Evolutionary conservation across 1,284 basidiomycete genomes (phyloP).

Genomic region (Ustilago trichophora): DNA sequence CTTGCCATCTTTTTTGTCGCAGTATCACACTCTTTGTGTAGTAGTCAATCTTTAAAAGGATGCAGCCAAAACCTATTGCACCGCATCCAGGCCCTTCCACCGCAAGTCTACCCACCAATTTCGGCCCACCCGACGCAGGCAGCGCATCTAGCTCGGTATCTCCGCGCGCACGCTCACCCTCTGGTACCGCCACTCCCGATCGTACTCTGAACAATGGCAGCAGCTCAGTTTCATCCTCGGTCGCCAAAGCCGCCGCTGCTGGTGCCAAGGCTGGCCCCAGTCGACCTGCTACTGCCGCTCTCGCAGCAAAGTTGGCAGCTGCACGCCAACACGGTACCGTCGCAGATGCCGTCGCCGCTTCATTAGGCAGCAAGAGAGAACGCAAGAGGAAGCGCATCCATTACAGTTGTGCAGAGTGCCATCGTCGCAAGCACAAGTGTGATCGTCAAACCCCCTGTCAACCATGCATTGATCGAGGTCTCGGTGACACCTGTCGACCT

Average conservation of each 20-base stretch:
- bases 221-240: conserved; percentile 7
- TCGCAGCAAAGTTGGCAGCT: conserved; percentile 26
- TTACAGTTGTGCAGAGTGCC: conserved; percentile 63
- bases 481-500: conserved; percentile 56
- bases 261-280: conserved; percentile 33
- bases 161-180: conserved; percentile 31
- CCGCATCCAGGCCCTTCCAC: conserved; percentile 20
- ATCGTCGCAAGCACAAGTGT: conserved; percentile 62
- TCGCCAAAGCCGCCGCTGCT: conserved; percentile 29
- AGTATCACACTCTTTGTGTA: no score
- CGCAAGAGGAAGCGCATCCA: conserved; percentile 61
- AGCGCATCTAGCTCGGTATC: conserved; percentile 37
- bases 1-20: no score
- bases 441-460: conserved; percentile 61
- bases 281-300: conserved; percentile 27
- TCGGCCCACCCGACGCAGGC: conserved; percentile 12
- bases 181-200: conserved; percentile 37
- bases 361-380: conserved; percentile 52
- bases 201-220: conserved; percentile 15
- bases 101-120: conserved; percentile 3
- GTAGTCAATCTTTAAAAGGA: no score
- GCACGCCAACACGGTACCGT: conserved; percentile 42
- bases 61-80: conserved; percentile 41
- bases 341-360: conserved; percentile 57
- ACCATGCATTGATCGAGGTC: conserved; percentile 61